These are phyloP conservation scores for Balamuthia mandrillaris DNA, from an alignment of 208 protist genomes.

Conservation along the genomic window DNA sequence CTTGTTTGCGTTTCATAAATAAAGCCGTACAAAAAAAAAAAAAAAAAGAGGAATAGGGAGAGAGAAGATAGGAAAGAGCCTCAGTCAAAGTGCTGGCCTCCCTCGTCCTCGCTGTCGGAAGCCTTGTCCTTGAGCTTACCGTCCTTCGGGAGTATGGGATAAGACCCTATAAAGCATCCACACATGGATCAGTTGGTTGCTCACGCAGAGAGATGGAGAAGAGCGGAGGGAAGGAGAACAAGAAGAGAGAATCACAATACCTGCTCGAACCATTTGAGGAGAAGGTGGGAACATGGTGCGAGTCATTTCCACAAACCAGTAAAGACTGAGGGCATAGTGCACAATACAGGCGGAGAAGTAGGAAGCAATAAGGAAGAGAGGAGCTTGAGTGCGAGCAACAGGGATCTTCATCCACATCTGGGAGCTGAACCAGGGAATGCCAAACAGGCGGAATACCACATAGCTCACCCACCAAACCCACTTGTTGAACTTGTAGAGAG, in stretches of 20 bases:
- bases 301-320: constrained; percentile 28
- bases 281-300: constrained; percentile 17
- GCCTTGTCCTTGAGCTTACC: background rate
- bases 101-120: constrained; percentile 6
- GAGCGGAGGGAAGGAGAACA: background rate
- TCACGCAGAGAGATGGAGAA: too few relatives aligned
- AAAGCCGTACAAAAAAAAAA: background rate
- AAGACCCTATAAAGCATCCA: too few relatives aligned
- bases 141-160: background rate
- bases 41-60: background rate
- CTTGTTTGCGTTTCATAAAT: too few relatives aligned
- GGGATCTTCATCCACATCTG: background rate
- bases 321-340: background rate
- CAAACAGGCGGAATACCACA: constrained; percentile 3
- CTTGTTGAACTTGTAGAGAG: constrained; percentile 2
- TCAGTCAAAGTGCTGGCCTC: constrained; percentile 15
- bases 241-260: background rate
- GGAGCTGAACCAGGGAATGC: constrained; percentile 13
- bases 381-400: background rate
- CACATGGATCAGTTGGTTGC: too few relatives aligned
- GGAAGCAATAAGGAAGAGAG: background rate
- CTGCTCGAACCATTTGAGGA: background rate
- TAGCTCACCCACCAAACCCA: constrained; percentile 14
- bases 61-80: background rate
- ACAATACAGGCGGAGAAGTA: background rate